Evolutionary conservation across 1,139 yeast genomes (phyloP).

Genomic region (Candida tetrigidarum): DNA sequence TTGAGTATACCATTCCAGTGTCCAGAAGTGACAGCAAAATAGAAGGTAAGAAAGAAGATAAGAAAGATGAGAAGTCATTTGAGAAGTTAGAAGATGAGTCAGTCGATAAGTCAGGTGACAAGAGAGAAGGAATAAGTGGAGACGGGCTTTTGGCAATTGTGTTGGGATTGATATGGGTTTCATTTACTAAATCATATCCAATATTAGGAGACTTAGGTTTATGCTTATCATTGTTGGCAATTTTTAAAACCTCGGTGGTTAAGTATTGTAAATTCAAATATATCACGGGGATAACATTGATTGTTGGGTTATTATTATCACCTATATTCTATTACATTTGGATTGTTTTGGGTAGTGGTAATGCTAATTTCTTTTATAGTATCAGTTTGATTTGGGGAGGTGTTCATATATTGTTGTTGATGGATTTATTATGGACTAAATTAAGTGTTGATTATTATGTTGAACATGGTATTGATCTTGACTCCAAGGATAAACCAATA

Average conservation of each 20-base stretch:
- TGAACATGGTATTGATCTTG: conserved; percentile 28
- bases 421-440: conserved; percentile 86
- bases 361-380: conserved; percentile 95
- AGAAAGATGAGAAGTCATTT: not conserved
- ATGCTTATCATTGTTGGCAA: conserved; percentile 61
- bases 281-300: conserved; percentile 43
- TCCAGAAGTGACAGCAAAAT: not conserved
- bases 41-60: not conserved
- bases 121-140: conserved; percentile 17
- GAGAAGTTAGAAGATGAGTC: too few relatives aligned
- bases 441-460: conserved; percentile 72
- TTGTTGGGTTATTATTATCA: conserved; percentile 53
- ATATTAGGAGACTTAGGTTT: conserved; percentile 83
- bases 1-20: conserved; percentile 24
- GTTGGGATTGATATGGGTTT: conserved; percentile 64
- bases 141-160: conserved; percentile 73
- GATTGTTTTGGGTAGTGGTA: conserved; percentile 95
- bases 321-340: conserved; percentile 94
- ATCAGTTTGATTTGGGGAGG: conserved; percentile 82
- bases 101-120: too few relatives aligned
- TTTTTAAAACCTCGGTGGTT: conserved; percentile 50
- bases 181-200: conserved; percentile 85
- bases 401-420: conserved; percentile 67
- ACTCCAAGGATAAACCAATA: conserved; percentile 27
- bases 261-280: conserved; percentile 38